Base-by-base conservation (phyloP, 1,284 basidiomycete genomes). In the Termitomyces sp. region DNA sequence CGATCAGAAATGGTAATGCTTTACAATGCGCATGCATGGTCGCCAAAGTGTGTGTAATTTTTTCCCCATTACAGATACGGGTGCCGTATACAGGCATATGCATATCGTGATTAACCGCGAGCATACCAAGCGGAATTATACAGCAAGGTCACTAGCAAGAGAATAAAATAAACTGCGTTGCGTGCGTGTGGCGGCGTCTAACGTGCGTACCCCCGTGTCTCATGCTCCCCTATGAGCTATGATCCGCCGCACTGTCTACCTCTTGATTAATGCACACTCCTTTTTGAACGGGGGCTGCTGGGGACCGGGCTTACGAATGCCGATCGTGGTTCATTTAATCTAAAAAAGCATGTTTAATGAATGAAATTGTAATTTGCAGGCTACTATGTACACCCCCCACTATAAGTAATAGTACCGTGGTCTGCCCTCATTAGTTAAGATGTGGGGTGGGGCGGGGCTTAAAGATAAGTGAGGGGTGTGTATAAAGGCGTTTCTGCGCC, bases 161-260 rank as follows among this genome's bases (percentile, higher is more conserved):
- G 21, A 24, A 24, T 5, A 24, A 24, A 37, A 37, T 9, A 37
- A 37, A 30, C 9, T 7, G 28, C 28, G 2, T 37, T 31, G 37
- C 38, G 37, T 48, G n/a, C 28, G 38, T 49, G 48, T 43, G 48
- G 48, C 48, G 48, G 48, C 47, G 24, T 13, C 11, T 16, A 49
- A 18, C 11, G 21, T 18, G 5, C n/a, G n/a, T n/a, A n/a, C n/a
- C 39, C 30, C 47, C 46, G 19, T 37, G 18, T 11, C 5, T 37
- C 35, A 5, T 13, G 9, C 42, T 31, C 14, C 10, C 14, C n/a
- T n/a, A 13, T 5, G 13, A 3, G 42, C n/a, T 24, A 30, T 49
- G 47, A 49, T 49, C 47, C 47, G 47, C 47, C 47, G 38, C 47
- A 49, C 34, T 5, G n/a, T 11, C 24, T 8, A 18, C 16, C 10